These are phyloP conservation scores for Kandelia obovata DNA, from an alignment of 345 rosid genomes.

Conservation along the genomic window DNA sequence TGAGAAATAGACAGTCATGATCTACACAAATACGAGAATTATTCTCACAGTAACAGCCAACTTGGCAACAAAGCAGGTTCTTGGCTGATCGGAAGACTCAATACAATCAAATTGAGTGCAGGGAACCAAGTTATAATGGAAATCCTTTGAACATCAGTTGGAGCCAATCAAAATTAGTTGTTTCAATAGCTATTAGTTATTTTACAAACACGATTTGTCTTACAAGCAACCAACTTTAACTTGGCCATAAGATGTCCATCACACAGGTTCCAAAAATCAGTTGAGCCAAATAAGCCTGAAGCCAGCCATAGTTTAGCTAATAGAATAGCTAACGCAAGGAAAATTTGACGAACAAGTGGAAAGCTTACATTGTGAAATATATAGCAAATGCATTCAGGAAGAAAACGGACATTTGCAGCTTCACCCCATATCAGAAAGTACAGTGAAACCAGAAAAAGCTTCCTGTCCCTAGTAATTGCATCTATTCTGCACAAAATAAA, in stretches of 20 bases:
- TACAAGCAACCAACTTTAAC: too few relatives aligned
- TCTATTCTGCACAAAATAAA: slow-evolving; percentile 49
- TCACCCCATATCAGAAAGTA: slow-evolving; percentile 98
- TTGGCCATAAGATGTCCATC: too few relatives aligned
- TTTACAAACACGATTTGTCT: too few relatives aligned
- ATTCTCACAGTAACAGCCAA: not conserved
- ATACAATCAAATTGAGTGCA: not conserved
- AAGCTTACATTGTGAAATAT: slow-evolving; percentile 87
- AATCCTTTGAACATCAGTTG: not conserved
- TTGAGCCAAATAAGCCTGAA: too few relatives aligned
- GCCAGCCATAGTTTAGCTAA: not conserved
- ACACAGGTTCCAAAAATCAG: too few relatives aligned
- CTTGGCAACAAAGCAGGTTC: not conserved
- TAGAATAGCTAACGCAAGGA: not conserved
- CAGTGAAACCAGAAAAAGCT: slow-evolving; percentile 83
- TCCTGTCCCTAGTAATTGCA: slow-evolving; percentile 86
- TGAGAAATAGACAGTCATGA: not conserved
- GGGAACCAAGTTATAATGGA: not conserved
- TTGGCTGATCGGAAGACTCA: not conserved
- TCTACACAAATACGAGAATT: not conserved
- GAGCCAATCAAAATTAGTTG: not conserved
- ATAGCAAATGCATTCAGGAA: slow-evolving; percentile 97
- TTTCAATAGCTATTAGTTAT: too few relatives aligned
- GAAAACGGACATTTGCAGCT: slow-evolving; percentile 98
- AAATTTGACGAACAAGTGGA: not conserved